These are phyloP conservation scores for Chlamydomonas sphaeroides DNA, from an alignment of 139 green algal species.

Conservation along the genomic window DNA sequence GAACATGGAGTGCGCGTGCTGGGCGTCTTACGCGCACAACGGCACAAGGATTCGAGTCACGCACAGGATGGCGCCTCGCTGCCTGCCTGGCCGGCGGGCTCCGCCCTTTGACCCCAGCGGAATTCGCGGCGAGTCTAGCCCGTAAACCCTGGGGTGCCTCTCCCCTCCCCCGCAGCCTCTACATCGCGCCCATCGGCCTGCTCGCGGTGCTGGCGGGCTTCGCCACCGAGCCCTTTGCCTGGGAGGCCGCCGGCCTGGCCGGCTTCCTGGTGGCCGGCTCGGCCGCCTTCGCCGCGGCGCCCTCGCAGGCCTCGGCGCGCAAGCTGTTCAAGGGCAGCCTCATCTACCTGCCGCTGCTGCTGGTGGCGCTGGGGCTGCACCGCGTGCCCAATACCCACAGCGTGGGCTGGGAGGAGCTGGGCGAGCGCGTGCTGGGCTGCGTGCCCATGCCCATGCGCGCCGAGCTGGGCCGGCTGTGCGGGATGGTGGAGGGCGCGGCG, in stretches of 20 bases:
- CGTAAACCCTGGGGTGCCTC: too few species aligned
- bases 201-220: constrained; percentile 61
- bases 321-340: constrained; percentile 90
- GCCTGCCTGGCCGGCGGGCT: too few species aligned
- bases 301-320: constrained; percentile 67
- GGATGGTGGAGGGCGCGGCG: constrained; percentile 1
- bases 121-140: too few species aligned
- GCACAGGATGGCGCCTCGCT: too few species aligned
- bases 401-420: constrained; percentile 2
- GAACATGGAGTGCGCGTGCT: too few species aligned
- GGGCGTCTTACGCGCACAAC: too few species aligned
- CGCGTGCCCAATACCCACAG: constrained; percentile 68
- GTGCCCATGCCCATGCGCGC: not conserved
- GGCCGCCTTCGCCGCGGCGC: constrained; percentile 75
- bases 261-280: constrained; percentile 73
- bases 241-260: constrained; percentile 74
- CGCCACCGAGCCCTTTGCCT: constrained; percentile 80
- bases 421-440: not conserved
- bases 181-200: constrained; percentile 29
- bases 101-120: too few species aligned
- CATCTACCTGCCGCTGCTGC: constrained; percentile 91
- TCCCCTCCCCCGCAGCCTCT: constrained; percentile 2
- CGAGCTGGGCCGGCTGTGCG: constrained; percentile 7
- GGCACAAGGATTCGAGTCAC: too few species aligned
- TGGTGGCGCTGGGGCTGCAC: constrained; percentile 86